A percentile compares a stretch with the other conserved stretches of the same genome.
These are phyloP conservation scores for Candida insectorum DNA, from an alignment of 805 yeast species.

Conservation along the genomic window DNA sequence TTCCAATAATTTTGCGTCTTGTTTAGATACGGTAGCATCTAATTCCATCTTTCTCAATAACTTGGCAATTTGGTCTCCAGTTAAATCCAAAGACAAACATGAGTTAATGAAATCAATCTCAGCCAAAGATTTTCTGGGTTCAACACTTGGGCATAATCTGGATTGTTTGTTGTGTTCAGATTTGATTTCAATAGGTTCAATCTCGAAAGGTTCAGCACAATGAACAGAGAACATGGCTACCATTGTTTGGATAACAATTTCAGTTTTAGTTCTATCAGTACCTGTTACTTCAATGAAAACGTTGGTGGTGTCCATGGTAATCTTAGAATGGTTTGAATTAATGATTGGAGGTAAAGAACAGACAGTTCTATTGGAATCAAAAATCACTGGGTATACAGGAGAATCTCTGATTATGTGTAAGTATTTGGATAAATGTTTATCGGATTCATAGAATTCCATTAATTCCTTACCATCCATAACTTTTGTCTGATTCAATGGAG, in stretches of 20 bases:
- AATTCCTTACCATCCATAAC: slow-evolving; percentile 72
- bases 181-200: slow-evolving; percentile 86
- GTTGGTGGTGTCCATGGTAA: slow-evolving; percentile 77
- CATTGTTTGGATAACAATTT: slow-evolving; percentile 84
- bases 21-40: slow-evolving; percentile 50
- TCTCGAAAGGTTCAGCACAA: slow-evolving; percentile 73
- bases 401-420: slow-evolving; percentile 84
- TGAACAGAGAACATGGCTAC: slow-evolving; percentile 96
- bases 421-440: slow-evolving; percentile 85
- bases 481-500: slow-evolving; percentile 70
- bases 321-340: slow-evolving; percentile 88
- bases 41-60: slow-evolving; percentile 82
- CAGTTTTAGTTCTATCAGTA: slow-evolving; percentile 91
- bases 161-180: slow-evolving; percentile 77
- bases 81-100: slow-evolving; percentile 78
- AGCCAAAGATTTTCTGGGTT: slow-evolving; percentile 65
- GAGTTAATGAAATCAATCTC: slow-evolving; percentile 86
- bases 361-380: slow-evolving; percentile 71
- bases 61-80: slow-evolving; percentile 62
- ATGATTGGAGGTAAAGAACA: slow-evolving; percentile 96
- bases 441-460: slow-evolving; percentile 87
- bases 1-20: slow-evolving; percentile 49
- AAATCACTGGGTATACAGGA: slow-evolving; percentile 87
- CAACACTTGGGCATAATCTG: slow-evolving; percentile 71
- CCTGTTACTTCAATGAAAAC: slow-evolving; percentile 94